These are phyloP conservation scores for Krasilnikovozyma curviuscula DNA, from an alignment of 768 basidiomycete species.

Conservation along the genomic window DNA sequence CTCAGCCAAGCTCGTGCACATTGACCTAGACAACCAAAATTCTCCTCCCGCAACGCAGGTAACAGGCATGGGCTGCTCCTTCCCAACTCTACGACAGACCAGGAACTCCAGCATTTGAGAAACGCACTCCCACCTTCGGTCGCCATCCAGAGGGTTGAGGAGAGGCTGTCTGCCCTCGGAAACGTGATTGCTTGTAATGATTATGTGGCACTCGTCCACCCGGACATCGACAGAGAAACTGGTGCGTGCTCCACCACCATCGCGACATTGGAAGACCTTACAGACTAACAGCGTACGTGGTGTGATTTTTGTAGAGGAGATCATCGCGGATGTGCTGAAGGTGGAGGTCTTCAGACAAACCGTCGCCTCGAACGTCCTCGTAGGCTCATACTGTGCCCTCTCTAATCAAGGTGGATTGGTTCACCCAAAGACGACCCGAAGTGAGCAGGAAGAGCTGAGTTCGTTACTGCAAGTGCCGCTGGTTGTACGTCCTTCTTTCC, in stretches of 20 bases:
- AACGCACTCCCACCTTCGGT: constrained; percentile 87
- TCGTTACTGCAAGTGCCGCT: constrained; percentile 82
- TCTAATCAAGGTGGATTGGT: constrained; percentile 95
- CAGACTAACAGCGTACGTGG: too few relatives aligned
- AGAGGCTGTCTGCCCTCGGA: constrained; percentile 86
- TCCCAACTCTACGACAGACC: constrained; percentile 86
- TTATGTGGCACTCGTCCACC: constrained; percentile 95
- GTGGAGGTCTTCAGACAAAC: constrained; percentile 98
- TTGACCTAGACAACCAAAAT: not conserved
- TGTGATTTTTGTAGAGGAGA: too few relatives aligned
- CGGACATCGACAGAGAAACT: constrained; percentile 92
- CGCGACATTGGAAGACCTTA: too few relatives aligned
- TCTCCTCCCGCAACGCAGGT: constrained; percentile 31
- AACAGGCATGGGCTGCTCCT: constrained; percentile 96
- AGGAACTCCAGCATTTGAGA: constrained; percentile 91
- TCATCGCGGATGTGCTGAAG: constrained; percentile 96
- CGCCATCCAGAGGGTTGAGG: constrained; percentile 87
- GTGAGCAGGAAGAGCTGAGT: constrained; percentile 93
- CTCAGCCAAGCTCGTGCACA: not conserved
- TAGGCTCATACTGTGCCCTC: constrained; percentile 86
- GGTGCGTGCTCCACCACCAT: too few relatives aligned
- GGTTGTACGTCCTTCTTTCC: constrained; percentile 43
- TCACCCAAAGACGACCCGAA: constrained; percentile 89
- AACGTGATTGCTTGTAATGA: constrained; percentile 99
- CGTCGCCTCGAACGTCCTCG: constrained; percentile 86